These are phyloP conservation scores for Claviceps digitariae DNA, from an alignment of 2,329 filamentous ascomycete genomes.

Conservation along the genomic window DNA sequence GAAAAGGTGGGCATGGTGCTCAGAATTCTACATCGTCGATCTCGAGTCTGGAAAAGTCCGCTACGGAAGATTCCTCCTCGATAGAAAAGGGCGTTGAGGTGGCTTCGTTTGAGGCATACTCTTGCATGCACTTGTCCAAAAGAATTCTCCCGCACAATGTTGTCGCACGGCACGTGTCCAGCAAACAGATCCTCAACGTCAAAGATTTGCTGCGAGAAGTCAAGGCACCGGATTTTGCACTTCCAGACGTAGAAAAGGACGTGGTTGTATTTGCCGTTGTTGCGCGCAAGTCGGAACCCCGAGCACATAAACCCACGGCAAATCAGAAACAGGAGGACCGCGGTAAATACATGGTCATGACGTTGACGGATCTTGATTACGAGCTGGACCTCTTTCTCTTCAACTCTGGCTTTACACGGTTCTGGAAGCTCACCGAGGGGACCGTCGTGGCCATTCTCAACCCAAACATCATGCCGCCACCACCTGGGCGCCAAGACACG, in stretches of 20 bases:
- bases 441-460: constrained; percentile 88
- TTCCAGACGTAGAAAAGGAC: constrained; percentile 74
- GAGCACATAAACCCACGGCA: constrained; percentile 36
- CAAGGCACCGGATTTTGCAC: constrained; percentile 68
- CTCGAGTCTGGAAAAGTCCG: background rate
- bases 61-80: constrained; percentile 8
- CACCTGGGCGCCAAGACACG: constrained; percentile 58
- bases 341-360: constrained; percentile 88
- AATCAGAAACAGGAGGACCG: constrained; percentile 38
- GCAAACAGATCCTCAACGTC: constrained; percentile 64
- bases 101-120: constrained; percentile 71
- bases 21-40: constrained; percentile 8
- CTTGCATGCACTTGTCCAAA: constrained; percentile 68
- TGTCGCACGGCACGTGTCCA: constrained; percentile 62
- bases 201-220: constrained; percentile 70
- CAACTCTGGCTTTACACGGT: constrained; percentile 76
- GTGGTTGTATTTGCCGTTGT: constrained; percentile 82
- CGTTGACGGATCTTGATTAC: constrained; percentile 76
- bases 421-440: constrained; percentile 88
- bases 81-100: constrained; percentile 12
- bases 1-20: constrained; percentile 5
- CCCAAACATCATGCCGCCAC: constrained; percentile 79
- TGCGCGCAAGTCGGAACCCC: constrained; percentile 75
- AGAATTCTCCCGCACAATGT: constrained; percentile 72
- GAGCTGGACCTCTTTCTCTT: constrained; percentile 90